Evolutionary conservation across 768 basidiomycete genomes (phyloP), one percentile per base, ranked within the genome.

Genomic region (Podaxis pistillaris): DNA sequence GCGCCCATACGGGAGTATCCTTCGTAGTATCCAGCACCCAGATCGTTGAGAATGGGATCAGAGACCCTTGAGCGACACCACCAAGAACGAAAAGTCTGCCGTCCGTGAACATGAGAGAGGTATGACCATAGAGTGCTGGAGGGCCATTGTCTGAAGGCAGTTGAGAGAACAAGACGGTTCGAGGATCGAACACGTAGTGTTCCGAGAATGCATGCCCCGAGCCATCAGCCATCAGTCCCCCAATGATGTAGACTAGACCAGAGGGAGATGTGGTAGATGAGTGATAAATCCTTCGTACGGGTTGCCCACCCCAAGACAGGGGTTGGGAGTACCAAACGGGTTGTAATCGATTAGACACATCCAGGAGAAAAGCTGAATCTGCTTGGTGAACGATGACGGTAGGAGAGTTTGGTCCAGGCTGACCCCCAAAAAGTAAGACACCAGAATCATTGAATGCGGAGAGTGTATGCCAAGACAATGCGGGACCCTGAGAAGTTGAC

Each of bases 161-260:
- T 11, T 71, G 70, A 1, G 78, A 76, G 72, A 94, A 95, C 5
- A 78, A 73, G 24, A 79, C 77, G 3, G 66, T 65, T 11, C 67
- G 74, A 17, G 86, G 81, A 66, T 82, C 70, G 74, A 91, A 93
- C 22, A 81, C 70, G 67, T 86, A 93, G 60, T 89, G 82, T 51
- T 90, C 86, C 4, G 81, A 76, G 68, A 90, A 87, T 0, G 78
- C 83, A 54, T 74, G 76, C 1, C 79, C 79, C 8, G 93, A 95
- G 12, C 86, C 91, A 71, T 96, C 94, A n/a, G 85, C 85, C 68
- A 82, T 87, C 73, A 90, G 83, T 7, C 94, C 94, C 2, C 94
- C 94, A 51, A 90, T 80, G 38, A 96, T 79, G 74, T 82, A 92
- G 11, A 92, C 78, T 50, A 77, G 74, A 5, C 86, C 87, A 6